A percentile compares a stretch with the other conserved stretches of the same genome.
Conservation (phyloP, 805 yeast genomes). For the Metschnikowia reukaufii region DNA sequence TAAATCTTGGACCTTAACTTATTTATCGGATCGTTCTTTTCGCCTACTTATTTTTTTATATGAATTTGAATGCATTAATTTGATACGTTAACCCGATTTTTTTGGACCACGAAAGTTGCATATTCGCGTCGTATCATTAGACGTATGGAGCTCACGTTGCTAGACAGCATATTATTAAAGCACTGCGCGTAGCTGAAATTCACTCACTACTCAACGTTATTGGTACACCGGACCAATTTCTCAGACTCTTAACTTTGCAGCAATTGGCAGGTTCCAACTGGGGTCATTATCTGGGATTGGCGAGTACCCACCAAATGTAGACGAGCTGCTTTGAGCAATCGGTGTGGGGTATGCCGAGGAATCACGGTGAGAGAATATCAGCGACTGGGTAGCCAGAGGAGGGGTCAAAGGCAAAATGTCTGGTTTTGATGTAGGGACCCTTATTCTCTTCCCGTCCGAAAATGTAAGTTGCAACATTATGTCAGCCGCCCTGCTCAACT, state of each 20-base stretch:
- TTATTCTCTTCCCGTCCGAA: slow-evolving; percentile 4
- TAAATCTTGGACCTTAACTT: no score
- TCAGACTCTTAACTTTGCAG: slow-evolving; percentile 13
- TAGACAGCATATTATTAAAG: no score
- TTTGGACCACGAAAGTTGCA: background rate
- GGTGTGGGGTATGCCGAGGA: slow-evolving; percentile 22
- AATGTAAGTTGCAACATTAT: slow-evolving; percentile 12
- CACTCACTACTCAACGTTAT: no score
- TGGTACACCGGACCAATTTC: no score
- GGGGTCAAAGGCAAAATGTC: slow-evolving; percentile 34
- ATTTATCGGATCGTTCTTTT: background rate
- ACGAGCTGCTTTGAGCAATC: slow-evolving; percentile 11
- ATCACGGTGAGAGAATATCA: slow-evolving; percentile 31
- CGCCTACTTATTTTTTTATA: background rate
- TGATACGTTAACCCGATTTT: background rate
- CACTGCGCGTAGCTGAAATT: no score
- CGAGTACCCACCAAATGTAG: slow-evolving; percentile 15
- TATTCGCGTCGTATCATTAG: background rate
- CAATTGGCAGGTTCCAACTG: slow-evolving; percentile 21
- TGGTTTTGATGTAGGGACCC: slow-evolving; percentile 8
- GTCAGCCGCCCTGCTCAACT: slow-evolving; percentile 19
- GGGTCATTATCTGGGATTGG: slow-evolving; percentile 16
- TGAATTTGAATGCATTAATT: slow-evolving; percentile 1
- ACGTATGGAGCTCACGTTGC: background rate
- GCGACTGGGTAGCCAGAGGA: slow-evolving; percentile 44